These are phyloP conservation scores for Hymenoscyphus fructigenus DNA, from an alignment of 2,329 filamentous ascomycete species.

Conservation along the genomic window DNA sequence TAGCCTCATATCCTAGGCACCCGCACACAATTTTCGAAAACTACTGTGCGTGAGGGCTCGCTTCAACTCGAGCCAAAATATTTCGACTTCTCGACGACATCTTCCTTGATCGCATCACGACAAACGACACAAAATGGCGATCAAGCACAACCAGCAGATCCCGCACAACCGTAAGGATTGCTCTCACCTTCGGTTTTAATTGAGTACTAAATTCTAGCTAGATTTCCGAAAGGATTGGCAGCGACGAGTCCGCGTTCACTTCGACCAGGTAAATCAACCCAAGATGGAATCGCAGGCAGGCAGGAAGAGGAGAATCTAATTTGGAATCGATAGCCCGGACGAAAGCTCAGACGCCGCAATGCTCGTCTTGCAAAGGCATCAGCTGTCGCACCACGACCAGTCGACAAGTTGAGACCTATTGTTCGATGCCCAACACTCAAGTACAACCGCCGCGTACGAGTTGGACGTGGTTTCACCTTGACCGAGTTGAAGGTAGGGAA, in stretches of 20 bases:
- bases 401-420: constrained; percentile 94
- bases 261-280: constrained; percentile 83
- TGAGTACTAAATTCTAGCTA: constrained; percentile 44
- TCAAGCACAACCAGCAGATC: constrained; percentile 99
- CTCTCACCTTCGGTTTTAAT: constrained; percentile 30
- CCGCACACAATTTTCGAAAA: constrained; percentile 10
- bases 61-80: constrained; percentile 3
- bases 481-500: constrained; percentile 90
- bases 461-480: constrained; percentile 96
- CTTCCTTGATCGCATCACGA: constrained; percentile 20
- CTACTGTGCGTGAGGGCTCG: constrained; percentile 10
- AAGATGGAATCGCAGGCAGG: constrained; percentile 17
- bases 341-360: constrained; percentile 89
- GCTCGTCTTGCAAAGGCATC: constrained; percentile 94
- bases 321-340: constrained; percentile 70
- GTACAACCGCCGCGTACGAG: constrained; percentile 97
- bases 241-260: constrained; percentile 97
- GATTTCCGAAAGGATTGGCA: constrained; percentile 99
- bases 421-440: constrained; percentile 97
- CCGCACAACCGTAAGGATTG: constrained; percentile 82
- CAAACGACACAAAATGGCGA: constrained; percentile 58
- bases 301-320: constrained; percentile 33
- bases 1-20: background rate
- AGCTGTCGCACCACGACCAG: constrained; percentile 89
- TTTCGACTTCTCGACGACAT: constrained; percentile 4